Conservation (phyloP, 352 stramenopile genomes). For the Globisporangium alternatum region DNA sequence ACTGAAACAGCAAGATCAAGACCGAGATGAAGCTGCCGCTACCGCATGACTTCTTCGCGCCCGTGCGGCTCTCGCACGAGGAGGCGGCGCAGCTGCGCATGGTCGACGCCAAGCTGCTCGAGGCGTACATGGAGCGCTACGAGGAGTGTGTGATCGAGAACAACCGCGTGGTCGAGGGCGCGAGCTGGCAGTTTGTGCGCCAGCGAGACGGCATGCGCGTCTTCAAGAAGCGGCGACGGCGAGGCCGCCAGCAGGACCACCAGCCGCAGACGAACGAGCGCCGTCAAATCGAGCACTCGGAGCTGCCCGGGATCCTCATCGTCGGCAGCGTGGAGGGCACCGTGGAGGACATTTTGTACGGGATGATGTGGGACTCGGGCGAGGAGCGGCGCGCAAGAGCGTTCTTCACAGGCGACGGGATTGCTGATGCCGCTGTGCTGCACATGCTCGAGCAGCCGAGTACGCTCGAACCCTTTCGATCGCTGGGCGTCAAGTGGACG, state of each 20-base stretch:
- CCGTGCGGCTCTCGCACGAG: constrained; percentile 36
- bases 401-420: constrained; percentile 37
- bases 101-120: constrained; percentile 44
- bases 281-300: constrained; percentile 14
- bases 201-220: constrained; percentile 50
- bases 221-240: constrained; percentile 30
- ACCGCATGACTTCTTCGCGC: constrained; percentile 45
- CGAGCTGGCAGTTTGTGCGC: constrained; percentile 42
- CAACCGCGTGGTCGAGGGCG: constrained; percentile 20
- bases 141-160: constrained; percentile 28
- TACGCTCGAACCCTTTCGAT: constrained; percentile 33
- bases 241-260: constrained; percentile 8
- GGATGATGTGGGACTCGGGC: constrained; percentile 35
- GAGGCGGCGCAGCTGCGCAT: constrained; percentile 42
- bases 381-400: constrained; percentile 28
- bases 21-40: constrained; percentile 40
- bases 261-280: constrained; percentile 6
- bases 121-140: constrained; percentile 52
- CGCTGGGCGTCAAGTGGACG: constrained; percentile 46
- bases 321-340: constrained; percentile 37
- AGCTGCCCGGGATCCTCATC: constrained; percentile 33
- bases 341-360: constrained; percentile 46
- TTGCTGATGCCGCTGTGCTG: constrained; percentile 41
- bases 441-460: constrained; percentile 32
- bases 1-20: neutral